Evolutionary conservation across 805 yeast genomes (phyloP), one percentile per base, ranked within the genome.

Genomic region (Wickerhamomyces xylosicus): DNA sequence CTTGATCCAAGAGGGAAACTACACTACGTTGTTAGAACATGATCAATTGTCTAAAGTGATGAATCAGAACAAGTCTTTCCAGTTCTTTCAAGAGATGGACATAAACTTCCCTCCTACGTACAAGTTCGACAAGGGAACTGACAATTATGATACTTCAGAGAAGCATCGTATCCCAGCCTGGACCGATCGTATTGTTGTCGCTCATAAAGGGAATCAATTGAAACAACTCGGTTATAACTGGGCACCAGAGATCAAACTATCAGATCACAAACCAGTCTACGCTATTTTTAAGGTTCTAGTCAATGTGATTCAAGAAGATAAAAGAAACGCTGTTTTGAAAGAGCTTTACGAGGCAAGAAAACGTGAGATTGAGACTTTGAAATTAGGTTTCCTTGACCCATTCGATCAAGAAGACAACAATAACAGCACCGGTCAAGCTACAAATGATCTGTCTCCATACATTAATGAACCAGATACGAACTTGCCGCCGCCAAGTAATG

Each of bases 161-260:
- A 92, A 92, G 59, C 79, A 78, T 58, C 73, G 99, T 45, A 78
- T 85, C 11, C 99, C 98, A 1, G 94, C 98, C 0, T 92, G 98
- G 98, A 89, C 97, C 3, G 99, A 92, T 62, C 64, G 98, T 41
- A 78, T 90, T 25, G 59, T 89, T 36, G 33, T 17, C 5, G 19
- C 17, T 5, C 79, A 77, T 51, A 64, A 82, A 19, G 78, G 83
- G 14, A 62, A 63, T n/a, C 65, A 71, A 10, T 56, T 89, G 41
- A 66, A 62, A 34, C 90, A 83, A 44, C 45, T 69, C 1, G 59
- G 63, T 7, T 92, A 90, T 56, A 69, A 74, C 13, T 66, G 80
- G 37, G 74, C 69, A 9, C 72, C 67, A 17, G 65, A 69, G 19
- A 66, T 85, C 17, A 57, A 65, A 15, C 81, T 84, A 49, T 85